Base-by-base conservation (phyloP, 2,329 filamentous ascomycete genomes). In the Fusarium foetens region DNA sequence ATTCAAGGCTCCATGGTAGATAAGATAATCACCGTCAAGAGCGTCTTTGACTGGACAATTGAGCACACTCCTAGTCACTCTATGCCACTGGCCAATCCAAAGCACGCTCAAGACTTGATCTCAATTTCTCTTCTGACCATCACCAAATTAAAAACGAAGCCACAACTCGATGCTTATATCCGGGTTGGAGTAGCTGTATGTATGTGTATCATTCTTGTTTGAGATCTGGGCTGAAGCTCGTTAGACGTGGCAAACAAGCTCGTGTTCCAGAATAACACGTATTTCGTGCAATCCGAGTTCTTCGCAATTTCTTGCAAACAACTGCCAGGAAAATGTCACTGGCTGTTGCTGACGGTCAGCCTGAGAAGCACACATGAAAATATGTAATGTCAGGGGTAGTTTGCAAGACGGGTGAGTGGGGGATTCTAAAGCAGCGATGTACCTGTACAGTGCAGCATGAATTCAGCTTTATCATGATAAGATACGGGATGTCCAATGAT, bases 1-100 rank as follows among this genome's bases (percentile, higher is more conserved):
- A 76, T 76, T 72, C 67, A 65, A 75, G 51, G 49, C 66, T 64
- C 57, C 63, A 67, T 58, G 64, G 39, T 38, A 69, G 58, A 66
- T 61, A 63, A 68, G 57, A 63, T 57, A 64, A 43, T n/a, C 41
- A 48, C 54, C 60, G 38, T 43, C 35, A 58, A 41, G 27, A 75
- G 71, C 62, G 69, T 49, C 63, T 66, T 69, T 55, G 52, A 75
- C 59, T 62, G 70, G 60, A 66, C 27, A 33, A 49, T 39, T 33
- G 21, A 58, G 6, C 17, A 62, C 31, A 33, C 43, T 51, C 33
- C 42, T 35, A 23, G 35, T 39, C 35, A 46, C 43, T 45, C 51
- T 58, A 43, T 23, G 54, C 58, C 25, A 33, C 48, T 66, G 43
- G 35, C 59, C 60, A 72, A 72, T 59, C 70, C 55, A 31, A 57